Conservation (phyloP, 176 grass and related monocot genomes). For the Microstegium vimineum region DNA sequence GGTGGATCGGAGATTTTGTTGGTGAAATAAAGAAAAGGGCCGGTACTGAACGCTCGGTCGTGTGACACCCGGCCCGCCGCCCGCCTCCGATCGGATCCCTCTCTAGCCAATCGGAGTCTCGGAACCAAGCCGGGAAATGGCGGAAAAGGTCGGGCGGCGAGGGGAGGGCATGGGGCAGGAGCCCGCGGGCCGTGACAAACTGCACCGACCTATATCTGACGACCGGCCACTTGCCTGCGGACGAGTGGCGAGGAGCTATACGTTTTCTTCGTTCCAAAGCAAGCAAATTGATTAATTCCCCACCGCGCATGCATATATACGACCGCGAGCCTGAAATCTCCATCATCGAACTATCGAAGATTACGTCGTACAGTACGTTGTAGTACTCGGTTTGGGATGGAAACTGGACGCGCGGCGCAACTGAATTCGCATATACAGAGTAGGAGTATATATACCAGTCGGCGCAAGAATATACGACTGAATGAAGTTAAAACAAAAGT, state of each 20-base stretch:
- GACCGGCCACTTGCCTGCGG: not conserved
- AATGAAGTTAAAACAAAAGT: not conserved
- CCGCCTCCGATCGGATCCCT: not conserved
- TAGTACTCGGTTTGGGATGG: not conserved
- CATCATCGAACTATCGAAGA: not conserved
- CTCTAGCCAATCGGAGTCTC: not conserved
- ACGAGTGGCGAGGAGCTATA: too few species aligned
- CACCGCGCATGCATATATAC: not conserved
- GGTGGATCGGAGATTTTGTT: not conserved
- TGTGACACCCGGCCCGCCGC: not conserved
- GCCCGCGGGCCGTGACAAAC: not conserved
- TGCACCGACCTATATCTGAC: not conserved
- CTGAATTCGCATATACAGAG: not conserved
- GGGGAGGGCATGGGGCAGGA: conserved; percentile 19
- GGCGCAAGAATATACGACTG: not conserved
- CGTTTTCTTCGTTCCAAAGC: conserved; percentile 17
- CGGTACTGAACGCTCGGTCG: not conserved
- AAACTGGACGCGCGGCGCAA: not conserved
- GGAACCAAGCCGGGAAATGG: not conserved
- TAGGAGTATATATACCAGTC: not conserved
- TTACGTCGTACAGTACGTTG: not conserved
- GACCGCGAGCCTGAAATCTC: not conserved
- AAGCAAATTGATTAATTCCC: not conserved
- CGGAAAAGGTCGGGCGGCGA: not conserved
- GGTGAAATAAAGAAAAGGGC: too few species aligned